Evolutionary conservation across 495 filamentous ascomycete species (phyloP).

Genomic region (Penicillium cosmopolitanum): DNA sequence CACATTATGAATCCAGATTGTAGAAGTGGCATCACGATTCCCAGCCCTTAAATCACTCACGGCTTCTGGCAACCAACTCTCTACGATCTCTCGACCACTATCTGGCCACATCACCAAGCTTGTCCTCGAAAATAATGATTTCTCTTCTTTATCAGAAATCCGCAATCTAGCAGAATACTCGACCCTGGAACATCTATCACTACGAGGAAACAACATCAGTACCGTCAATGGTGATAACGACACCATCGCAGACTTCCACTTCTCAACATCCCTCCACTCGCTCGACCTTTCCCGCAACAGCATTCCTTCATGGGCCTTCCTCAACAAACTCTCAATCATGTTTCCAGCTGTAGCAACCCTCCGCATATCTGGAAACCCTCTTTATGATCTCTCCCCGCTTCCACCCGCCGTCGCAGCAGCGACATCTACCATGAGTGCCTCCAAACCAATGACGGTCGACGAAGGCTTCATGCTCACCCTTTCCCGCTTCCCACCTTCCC

Average conservation of each 20-base stretch:
- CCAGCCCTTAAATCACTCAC: constrained; percentile 61
- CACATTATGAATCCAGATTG: constrained; percentile 37
- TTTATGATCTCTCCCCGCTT: constrained; percentile 64
- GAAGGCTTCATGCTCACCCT: constrained; percentile 86
- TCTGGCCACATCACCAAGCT: constrained; percentile 57
- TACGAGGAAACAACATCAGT: constrained; percentile 49
- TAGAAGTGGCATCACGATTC: constrained; percentile 52
- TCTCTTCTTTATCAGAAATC: constrained; percentile 63
- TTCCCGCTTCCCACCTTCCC: constrained; percentile 65
- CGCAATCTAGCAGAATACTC: constrained; percentile 58
- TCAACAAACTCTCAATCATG: constrained; percentile 63
- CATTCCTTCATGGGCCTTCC: constrained; percentile 68
- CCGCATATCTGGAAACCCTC: constrained; percentile 81
- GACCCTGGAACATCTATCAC: constrained; percentile 56
- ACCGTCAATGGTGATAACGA: constrained; percentile 26
- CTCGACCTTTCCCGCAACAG: constrained; percentile 82
- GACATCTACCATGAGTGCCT: constrained; percentile 17
- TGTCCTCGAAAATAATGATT: constrained; percentile 75
- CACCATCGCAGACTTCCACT: constrained; percentile 39
- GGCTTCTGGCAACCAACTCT: constrained; percentile 57
- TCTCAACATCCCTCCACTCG: constrained; percentile 51
- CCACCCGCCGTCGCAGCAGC: constrained; percentile 36
- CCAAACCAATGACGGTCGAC: constrained; percentile 59
- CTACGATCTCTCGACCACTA: constrained; percentile 40
- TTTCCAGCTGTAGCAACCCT: constrained; percentile 72